These are phyloP conservation scores for Chrysoporthe austroafricana DNA, from an alignment of 2,329 filamentous ascomycete genomes.

Conservation along the genomic window DNA sequence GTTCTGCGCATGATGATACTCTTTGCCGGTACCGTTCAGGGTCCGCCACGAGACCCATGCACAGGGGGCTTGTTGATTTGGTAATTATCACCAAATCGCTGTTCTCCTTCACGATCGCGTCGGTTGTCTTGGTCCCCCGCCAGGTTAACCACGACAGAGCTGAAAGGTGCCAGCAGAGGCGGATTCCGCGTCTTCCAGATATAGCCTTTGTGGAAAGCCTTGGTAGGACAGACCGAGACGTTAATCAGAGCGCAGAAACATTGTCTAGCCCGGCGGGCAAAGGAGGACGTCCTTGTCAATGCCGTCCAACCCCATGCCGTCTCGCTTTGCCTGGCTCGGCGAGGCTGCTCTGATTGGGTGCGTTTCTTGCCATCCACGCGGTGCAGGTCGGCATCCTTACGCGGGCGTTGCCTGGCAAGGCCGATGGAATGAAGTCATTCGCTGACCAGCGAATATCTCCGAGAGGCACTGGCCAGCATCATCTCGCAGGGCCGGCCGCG, in stretches of 20 bases:
- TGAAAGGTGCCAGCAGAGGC: slow-evolving; percentile 21
- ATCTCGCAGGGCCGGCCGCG: slow-evolving; percentile 25
- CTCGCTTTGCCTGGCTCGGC: slow-evolving; percentile 20
- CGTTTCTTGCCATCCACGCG: slow-evolving; percentile 18
- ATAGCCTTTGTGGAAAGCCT: slow-evolving; percentile 12
- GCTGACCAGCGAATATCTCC: slow-evolving; percentile 24
- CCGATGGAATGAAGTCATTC: slow-evolving; percentile 17
- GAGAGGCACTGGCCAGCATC: slow-evolving; percentile 24
- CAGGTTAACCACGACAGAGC: slow-evolving; percentile 7
- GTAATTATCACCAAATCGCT: slow-evolving; percentile 10
- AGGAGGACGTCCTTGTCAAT: slow-evolving; percentile 13
- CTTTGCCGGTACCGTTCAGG: not conserved
- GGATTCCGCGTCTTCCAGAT: slow-evolving; percentile 22
- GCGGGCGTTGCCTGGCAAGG: slow-evolving; percentile 18
- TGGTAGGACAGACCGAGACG: slow-evolving; percentile 26
- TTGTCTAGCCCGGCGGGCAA: slow-evolving; percentile 20
- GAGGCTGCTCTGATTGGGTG: slow-evolving; percentile 19
- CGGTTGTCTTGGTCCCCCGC: slow-evolving; percentile 21
- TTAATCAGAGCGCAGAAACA: slow-evolving; percentile 26
- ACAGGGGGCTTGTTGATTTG: slow-evolving; percentile 1
- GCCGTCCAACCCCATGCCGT: slow-evolving; percentile 13
- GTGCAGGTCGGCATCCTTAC: slow-evolving; percentile 12
- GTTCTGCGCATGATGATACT: slow-evolving; percentile 20
- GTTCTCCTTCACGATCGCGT: slow-evolving; percentile 11
- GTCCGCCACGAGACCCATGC: slow-evolving; percentile 3